Base-by-base conservation (phyloP, 139 green algal genomes). In the Chlorella sp. region DNA sequence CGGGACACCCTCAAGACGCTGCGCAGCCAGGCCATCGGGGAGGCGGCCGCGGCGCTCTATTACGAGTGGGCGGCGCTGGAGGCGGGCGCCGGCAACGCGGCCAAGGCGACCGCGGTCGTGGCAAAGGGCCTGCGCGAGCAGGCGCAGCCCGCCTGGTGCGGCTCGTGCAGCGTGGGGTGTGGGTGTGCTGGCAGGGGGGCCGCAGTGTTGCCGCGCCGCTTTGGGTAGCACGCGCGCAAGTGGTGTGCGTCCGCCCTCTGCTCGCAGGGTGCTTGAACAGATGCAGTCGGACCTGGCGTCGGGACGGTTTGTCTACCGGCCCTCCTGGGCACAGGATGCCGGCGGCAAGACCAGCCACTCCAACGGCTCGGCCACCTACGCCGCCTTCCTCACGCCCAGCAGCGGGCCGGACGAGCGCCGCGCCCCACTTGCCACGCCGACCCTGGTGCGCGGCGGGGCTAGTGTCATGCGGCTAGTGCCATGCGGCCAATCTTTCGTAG, bases 1-100 rank as follows among this genome's bases (percentile, higher is more conserved):
- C 77, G 91, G 5, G 93, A 97, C 71, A 92, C 90, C 0, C 92
- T 97, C 77, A 96, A 97, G 80, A 91, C 83, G 33, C 85, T 98
- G 17, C 93, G 91, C 58, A 90, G 89, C 67, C 86, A 93, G 74
- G 77, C 84, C 23, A 86, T 97, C 46, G 91, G 87, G 4, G 73
- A 79, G 41, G 69, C 36, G 17, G 86, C 60, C 51, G 89, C 87
- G 2, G 53, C 72, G 2, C 79, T 97, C 45, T 97, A 92, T 71
- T 35, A 77, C 25, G 82, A 92, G 67, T 98, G 94, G 93, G 93
- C 91, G 4, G 31, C 45, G 2, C 85, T 97, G 63, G 94, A 97
- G 80, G 19, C 74, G 19, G 25, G 50, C 25, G 77, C 83, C 41
- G 91, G 90, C 58, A 88, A 92, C 71, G 27, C 55, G 21, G 71